Evolutionary conservation across 495 filamentous ascomycete species (phyloP), one percentile per base, ranked within the genome.

Genomic region (Aspergillus taichungensis): DNA sequence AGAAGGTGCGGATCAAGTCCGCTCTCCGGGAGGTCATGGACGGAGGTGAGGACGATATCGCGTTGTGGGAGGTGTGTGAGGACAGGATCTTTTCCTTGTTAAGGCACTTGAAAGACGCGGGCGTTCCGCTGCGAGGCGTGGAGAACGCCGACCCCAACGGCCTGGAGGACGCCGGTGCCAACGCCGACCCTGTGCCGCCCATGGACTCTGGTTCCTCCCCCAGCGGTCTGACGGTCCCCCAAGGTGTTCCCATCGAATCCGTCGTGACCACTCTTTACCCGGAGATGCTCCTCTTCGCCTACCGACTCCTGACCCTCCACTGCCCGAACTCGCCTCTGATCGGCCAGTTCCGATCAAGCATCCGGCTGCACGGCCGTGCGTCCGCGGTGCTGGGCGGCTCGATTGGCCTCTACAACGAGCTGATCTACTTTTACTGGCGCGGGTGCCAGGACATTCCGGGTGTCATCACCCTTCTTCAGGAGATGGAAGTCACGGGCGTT

Each of bases 401-500:
- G 27, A 83, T 83, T 2, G 64, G 69, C 0, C 77, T 94, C 32
- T 94, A 87, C 62, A 87, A 91, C 58, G 77, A 84, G 37, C 64
- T 90, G 31, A 67, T 89, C 13, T 53, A 66, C 18, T 73, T 84
- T 30, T 65, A 78, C 46, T 90, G 85, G 81, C 62, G 61, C 30
- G 72, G 74, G 3, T 78, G 79, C 49, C 69, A 73, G 5, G 78
- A 92, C 53, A 63, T 85, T 1, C 53, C 63, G 8, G 74, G 71
- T 8, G 75, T 90, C 30, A 56, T 81, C 8, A 67, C 77, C 8
- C 63, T 88, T 4, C 63, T 94, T 6, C 62, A 69, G 34, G 87
- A 95, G 61, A 95, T 95, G 88, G 79, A 85, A 33, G 60, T 74
- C 7, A 76, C 70, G 1, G 87, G 85, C 6, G 60, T 91, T 18